phyloP scores from a whole-genome alignment of 768 basidiomycete genomes.

The Paxillus ammoniavirescens region DNA sequence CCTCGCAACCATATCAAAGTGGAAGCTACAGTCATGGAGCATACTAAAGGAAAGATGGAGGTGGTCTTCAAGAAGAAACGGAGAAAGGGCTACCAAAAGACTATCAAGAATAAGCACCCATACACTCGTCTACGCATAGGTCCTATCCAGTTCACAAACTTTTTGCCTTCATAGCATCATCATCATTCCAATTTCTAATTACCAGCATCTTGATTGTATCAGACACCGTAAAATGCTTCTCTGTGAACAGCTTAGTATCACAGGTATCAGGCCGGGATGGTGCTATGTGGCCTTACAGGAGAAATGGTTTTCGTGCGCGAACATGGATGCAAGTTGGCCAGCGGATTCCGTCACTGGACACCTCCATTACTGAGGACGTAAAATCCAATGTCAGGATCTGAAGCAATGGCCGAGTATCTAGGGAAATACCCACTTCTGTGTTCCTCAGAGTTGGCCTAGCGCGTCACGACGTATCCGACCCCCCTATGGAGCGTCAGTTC shows the following conservation, averaged over 20 bases:
- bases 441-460: too few species aligned
- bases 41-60: slow-evolving; percentile 94
- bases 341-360: too few species aligned
- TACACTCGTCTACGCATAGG: slow-evolving; percentile 96
- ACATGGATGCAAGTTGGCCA: background rate
- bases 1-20: slow-evolving; percentile 67
- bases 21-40: slow-evolving; percentile 92
- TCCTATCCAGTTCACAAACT: slow-evolving; percentile 55
- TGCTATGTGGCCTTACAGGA: too few species aligned
- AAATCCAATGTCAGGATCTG: too few species aligned
- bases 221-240: background rate
- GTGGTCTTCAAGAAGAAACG: slow-evolving; percentile 94
- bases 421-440: too few species aligned
- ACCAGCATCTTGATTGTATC: background rate
- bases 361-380: too few species aligned
- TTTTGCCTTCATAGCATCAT: slow-evolving; percentile 29
- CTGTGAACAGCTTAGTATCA: too few species aligned
- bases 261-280: too few species aligned
- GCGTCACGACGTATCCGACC: too few species aligned
- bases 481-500: too few species aligned
- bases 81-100: slow-evolving; percentile 97
- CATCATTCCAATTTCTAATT: background rate
- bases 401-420: too few species aligned
- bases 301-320: too few species aligned
- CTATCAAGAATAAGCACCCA: slow-evolving; percentile 89